A percentile compares a stretch with the other conserved stretches of the same genome.
phyloP scores from a whole-genome alignment of 176 grass and related monocot species.

The Musa schizocarpa region DNA sequence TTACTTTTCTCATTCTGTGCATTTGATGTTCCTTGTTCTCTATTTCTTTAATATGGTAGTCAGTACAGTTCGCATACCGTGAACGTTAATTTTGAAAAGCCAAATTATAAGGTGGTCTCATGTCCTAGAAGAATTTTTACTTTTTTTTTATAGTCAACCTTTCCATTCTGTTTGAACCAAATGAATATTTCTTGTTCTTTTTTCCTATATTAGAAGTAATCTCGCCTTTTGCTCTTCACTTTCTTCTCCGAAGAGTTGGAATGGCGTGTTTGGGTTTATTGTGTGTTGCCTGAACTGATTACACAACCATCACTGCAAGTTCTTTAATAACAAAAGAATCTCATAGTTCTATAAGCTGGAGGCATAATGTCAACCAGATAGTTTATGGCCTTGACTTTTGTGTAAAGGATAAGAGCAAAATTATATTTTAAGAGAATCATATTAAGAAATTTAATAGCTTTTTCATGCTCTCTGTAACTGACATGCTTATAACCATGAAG shows the following conservation, averaged over 20 bases:
- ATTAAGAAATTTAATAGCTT: background rate
- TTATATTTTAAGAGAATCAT: background rate
- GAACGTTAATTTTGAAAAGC: too few relatives aligned
- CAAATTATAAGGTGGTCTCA: too few relatives aligned
- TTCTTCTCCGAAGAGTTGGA: background rate
- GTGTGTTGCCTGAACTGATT: background rate
- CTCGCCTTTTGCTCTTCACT: background rate
- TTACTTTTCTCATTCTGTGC: background rate
- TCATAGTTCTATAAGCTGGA: too few relatives aligned
- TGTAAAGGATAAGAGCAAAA: too few relatives aligned
- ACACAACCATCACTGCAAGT: background rate
- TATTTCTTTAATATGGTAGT: background rate
- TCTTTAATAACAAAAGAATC: too few relatives aligned
- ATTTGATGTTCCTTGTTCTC: background rate
- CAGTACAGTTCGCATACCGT: too few relatives aligned
- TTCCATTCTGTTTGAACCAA: too few relatives aligned
- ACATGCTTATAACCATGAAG: background rate
- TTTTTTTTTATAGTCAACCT: too few relatives aligned
- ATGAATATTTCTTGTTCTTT: background rate
- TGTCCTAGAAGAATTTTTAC: too few relatives aligned
- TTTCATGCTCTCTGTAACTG: background rate
- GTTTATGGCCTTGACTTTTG: too few relatives aligned
- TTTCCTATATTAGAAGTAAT: background rate
- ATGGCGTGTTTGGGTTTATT: background rate
- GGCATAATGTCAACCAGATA: too few relatives aligned